These are phyloP conservation scores for Cucurbita maxima DNA, from an alignment of 306 rosid species.

Conservation along the genomic window DNA sequence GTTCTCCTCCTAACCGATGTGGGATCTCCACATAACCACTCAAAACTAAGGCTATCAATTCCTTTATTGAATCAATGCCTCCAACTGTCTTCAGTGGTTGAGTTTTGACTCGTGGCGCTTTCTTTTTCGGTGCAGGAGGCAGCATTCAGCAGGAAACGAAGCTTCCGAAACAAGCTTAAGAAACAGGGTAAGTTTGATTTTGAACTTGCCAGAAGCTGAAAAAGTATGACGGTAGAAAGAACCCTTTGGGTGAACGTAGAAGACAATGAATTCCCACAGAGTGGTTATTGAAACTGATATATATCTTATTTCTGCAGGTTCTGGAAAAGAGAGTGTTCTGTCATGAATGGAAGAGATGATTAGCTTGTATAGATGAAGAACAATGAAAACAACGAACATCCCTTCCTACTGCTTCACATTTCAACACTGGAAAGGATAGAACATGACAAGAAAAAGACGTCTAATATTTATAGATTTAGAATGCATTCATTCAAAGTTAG, in stretches of 20 bases:
- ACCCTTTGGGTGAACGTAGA: too few species aligned
- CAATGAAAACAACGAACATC: not conserved
- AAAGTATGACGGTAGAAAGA: not conserved
- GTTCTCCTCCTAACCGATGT: too few species aligned
- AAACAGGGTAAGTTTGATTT: conserved; percentile 31
- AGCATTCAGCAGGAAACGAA: conserved; percentile 91
- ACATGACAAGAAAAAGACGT: not conserved
- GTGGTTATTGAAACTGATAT: not conserved
- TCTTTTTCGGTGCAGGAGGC: conserved; percentile 44
- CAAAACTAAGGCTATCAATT: not conserved
- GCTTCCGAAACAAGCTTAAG: conserved; percentile 82
- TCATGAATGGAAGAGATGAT: not conserved
- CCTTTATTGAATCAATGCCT: not conserved
- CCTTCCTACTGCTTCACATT: not conserved
- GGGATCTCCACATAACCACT: not conserved
- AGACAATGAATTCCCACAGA: too few species aligned
- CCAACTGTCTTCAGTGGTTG: not conserved
- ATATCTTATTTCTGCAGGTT: not conserved
- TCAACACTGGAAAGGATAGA: not conserved
- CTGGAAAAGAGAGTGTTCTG: not conserved
- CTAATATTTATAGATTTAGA: not conserved
- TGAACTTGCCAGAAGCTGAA: not conserved
- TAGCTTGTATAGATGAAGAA: not conserved
- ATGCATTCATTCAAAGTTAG: not conserved
- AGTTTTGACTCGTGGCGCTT: not conserved